phyloP scores from a whole-genome alignment of 352 stramenopile species.

The Thalassiosira hispida region DNA sequence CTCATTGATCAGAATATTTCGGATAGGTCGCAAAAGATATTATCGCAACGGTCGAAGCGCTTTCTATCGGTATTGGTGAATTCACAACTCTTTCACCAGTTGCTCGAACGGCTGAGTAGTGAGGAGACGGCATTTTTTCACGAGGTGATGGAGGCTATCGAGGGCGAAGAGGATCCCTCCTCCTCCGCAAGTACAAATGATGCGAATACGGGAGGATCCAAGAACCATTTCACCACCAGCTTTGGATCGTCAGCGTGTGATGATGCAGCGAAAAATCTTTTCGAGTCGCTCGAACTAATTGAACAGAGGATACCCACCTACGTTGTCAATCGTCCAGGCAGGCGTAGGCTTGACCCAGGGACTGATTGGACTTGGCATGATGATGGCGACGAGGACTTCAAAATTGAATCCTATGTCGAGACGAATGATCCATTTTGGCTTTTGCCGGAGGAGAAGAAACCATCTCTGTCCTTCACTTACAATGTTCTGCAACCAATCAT shows the following conservation, averaged over 20 bases:
- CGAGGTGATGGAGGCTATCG: slow-evolving; percentile 81
- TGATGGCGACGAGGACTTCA: slow-evolving; percentile 54
- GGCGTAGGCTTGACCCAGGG: neutral
- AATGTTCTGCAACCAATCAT: slow-evolving; percentile 56
- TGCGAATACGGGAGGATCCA: slow-evolving; percentile 14
- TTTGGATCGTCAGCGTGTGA: slow-evolving; percentile 56
- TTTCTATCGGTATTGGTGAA: slow-evolving; percentile 83
- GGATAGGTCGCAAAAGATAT: slow-evolving; percentile 50
- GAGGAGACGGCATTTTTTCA: slow-evolving; percentile 79
- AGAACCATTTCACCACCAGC: slow-evolving; percentile 45
- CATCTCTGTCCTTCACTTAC: slow-evolving; percentile 46
- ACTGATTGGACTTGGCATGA: slow-evolving; percentile 44
- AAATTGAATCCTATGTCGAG: slow-evolving; percentile 38
- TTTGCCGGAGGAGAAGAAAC: slow-evolving; percentile 33
- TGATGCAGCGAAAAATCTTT: slow-evolving; percentile 56
- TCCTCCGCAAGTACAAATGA: neutral
- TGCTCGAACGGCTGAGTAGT: slow-evolving; percentile 72
- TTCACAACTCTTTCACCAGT: slow-evolving; percentile 83
- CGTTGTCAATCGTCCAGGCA: slow-evolving; percentile 51
- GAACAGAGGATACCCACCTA: slow-evolving; percentile 84
- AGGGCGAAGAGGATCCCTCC: slow-evolving; percentile 34
- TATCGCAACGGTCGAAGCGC: slow-evolving; percentile 75
- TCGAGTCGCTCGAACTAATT: slow-evolving; percentile 66
- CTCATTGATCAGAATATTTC: slow-evolving; percentile 39
- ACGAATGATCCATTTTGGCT: slow-evolving; percentile 49